These are phyloP conservation scores for Mortierella sp. DNA, from an alignment of 371 early-diverging fungal species.

Conservation along the genomic window DNA sequence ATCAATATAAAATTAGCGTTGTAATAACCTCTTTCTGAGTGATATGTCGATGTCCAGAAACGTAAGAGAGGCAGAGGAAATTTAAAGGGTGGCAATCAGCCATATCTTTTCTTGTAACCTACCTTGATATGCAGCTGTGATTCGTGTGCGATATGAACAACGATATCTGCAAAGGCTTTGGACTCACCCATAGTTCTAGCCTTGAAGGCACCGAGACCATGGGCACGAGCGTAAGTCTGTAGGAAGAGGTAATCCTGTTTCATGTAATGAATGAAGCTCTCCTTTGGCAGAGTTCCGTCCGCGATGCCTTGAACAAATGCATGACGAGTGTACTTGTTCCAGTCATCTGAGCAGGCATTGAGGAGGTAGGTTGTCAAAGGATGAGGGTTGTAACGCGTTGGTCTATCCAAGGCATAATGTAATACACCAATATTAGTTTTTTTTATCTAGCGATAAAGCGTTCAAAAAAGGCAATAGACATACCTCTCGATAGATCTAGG, in stretches of 20 bases:
- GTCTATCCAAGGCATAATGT: slow-evolving; percentile 22
- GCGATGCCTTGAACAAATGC: slow-evolving; percentile 81
- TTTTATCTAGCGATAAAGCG: slow-evolving; percentile 4
- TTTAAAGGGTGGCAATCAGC: background rate
- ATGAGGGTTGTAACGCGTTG: slow-evolving; percentile 57
- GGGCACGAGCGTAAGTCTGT: slow-evolving; percentile 82
- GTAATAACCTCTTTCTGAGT: background rate
- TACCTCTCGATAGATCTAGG: slow-evolving; percentile 66
- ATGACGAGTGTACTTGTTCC: slow-evolving; percentile 80
- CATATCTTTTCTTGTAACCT: slow-evolving; percentile 12
- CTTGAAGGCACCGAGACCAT: slow-evolving; percentile 84
- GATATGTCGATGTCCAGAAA: background rate
- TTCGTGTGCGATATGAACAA: slow-evolving; percentile 75
- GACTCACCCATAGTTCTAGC: slow-evolving; percentile 61
- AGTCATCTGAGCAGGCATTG: slow-evolving; percentile 64
- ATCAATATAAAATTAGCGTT: no score
- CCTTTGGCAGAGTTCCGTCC: slow-evolving; percentile 79
- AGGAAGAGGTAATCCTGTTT: slow-evolving; percentile 88
- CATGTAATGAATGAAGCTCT: slow-evolving; percentile 80
- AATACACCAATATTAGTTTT: slow-evolving; percentile 14
- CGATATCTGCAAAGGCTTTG: slow-evolving; percentile 67
- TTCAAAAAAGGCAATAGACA: slow-evolving; percentile 12
- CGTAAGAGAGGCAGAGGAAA: slow-evolving; percentile 6
- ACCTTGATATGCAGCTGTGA: slow-evolving; percentile 77
- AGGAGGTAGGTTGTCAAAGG: slow-evolving; percentile 68